Percentiles rank a stretch among this genome's conserved stretches.
phyloP scores from a whole-genome alignment of 768 basidiomycete species.

The Pleurotus eryngii region DNA sequence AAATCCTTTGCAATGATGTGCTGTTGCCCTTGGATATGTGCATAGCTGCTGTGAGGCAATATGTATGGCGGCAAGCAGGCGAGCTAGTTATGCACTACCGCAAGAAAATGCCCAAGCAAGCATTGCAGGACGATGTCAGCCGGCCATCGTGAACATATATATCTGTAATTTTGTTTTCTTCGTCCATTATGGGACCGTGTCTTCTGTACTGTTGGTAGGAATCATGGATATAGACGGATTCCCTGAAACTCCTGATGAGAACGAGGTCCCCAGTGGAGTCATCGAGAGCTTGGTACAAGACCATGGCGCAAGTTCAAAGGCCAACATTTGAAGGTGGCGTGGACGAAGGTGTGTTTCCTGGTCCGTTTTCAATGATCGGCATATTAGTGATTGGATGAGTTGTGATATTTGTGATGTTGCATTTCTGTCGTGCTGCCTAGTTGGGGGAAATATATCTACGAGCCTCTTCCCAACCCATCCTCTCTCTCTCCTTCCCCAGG shows the following conservation, averaged over 20 bases:
- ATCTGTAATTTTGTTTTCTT: too few species aligned
- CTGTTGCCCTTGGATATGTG: conserved; percentile 85
- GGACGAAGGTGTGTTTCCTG: too few species aligned
- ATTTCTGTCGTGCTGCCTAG: too few species aligned
- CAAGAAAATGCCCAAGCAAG: conserved; percentile 25
- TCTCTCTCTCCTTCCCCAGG: conserved; percentile 69
- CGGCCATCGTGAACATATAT: neutral
- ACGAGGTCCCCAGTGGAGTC: too few species aligned
- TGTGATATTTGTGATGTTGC: neutral
- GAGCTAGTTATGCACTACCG: conserved; percentile 82
- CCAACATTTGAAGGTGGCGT: too few species aligned
- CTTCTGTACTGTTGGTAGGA: too few species aligned
- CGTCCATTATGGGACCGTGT: too few species aligned
- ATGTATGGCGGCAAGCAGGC: conserved; percentile 73
- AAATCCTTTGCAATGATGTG: conserved; percentile 86
- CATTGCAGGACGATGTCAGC: neutral
- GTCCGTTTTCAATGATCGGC: neutral
- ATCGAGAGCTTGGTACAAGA: neutral
- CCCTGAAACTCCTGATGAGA: too few species aligned
- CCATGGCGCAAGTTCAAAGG: too few species aligned
- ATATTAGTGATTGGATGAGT: neutral
- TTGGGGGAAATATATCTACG: conserved; percentile 19
- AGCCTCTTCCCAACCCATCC: conserved; percentile 70
- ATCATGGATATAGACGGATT: too few species aligned
- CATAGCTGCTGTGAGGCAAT: conserved; percentile 86